phyloP scores from a whole-genome alignment of 768 basidiomycete genomes.

The Termitomyces sp. region DNA sequence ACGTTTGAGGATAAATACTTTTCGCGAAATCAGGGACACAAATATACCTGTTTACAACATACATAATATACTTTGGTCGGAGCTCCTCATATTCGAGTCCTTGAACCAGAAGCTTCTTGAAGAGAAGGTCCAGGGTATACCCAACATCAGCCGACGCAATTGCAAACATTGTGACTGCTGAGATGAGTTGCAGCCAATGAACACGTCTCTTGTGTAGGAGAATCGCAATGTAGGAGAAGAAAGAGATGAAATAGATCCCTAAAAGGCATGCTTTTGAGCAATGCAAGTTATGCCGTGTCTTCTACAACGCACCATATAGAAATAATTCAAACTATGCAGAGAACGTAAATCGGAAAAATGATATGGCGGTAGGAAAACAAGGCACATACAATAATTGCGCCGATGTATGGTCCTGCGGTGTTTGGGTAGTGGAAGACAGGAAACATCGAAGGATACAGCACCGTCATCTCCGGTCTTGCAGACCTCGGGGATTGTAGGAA shows the following conservation, averaged over 20 bases:
- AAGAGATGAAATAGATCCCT: constrained; percentile 14
- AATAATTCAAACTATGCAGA: constrained; percentile 13
- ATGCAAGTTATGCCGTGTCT: background rate
- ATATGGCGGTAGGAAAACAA: background rate
- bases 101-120: constrained; percentile 3
- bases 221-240: constrained; percentile 5
- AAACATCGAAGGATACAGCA: constrained; percentile 3
- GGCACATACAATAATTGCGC: constrained; percentile 5
- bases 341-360: background rate
- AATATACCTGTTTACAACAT: constrained; percentile 15
- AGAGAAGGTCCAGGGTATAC: constrained; percentile 10
- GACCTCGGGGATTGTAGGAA: background rate
- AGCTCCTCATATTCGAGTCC: constrained; percentile 10
- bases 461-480: background rate
- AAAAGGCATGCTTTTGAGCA: background rate
- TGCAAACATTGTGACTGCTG: constrained; percentile 10
- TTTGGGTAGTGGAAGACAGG: constrained; percentile 6
- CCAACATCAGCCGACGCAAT: constrained; percentile 14
- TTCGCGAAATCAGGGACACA: background rate
- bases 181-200: background rate
- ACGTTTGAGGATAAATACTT: background rate
- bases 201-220: background rate
- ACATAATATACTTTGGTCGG: constrained; percentile 14
- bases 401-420: constrained; percentile 5
- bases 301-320: constrained; percentile 11